A percentile compares a stretch with the other conserved stretches of the same genome.
phyloP scores from a whole-genome alignment of 352 stramenopile species.

The Globisporangium carolinianum region DNA sequence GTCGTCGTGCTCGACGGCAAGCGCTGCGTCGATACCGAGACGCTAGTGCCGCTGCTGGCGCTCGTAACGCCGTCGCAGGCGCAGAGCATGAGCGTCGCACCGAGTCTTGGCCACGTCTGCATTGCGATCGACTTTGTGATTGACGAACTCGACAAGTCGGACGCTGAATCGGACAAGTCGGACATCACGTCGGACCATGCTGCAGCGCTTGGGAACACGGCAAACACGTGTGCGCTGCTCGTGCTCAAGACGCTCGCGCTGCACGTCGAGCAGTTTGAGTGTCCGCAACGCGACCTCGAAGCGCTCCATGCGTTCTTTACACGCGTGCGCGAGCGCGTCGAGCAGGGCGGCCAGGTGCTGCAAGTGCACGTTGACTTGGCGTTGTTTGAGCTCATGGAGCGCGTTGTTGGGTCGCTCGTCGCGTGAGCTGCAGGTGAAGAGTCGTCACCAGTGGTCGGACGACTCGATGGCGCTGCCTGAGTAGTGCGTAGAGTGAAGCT shows the following conservation, averaged over 20 bases:
- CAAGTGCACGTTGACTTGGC: no score
- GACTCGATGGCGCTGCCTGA: no score
- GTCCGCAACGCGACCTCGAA: conserved; percentile 23
- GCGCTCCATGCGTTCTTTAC: conserved; percentile 37
- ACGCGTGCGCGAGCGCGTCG: conserved; percentile 19
- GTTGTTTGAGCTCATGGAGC: no score
- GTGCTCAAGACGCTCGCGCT: conserved; percentile 65
- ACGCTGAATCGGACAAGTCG: not conserved
- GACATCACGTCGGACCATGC: conserved; percentile 1
- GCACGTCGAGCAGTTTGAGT: conserved; percentile 39
- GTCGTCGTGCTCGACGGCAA: conserved; percentile 39
- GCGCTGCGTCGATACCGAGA: conserved; percentile 49
- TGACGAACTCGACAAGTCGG: conserved; percentile 27
- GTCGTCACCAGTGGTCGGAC: no score
- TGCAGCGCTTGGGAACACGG: conserved; percentile 20
- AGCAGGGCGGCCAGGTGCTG: not conserved
- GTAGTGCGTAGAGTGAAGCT: no score
- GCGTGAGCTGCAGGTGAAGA: no score
- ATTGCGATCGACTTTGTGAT: conserved; percentile 62
- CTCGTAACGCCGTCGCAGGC: conserved; percentile 40
- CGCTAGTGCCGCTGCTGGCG: conserved; percentile 42
- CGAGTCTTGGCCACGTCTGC: conserved; percentile 46
- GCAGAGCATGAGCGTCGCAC: conserved; percentile 35
- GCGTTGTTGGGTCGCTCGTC: no score
- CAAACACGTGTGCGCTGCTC: conserved; percentile 47